Evolutionary conservation across 108 stramenopile species (phyloP).

Genomic region (Nitzschia palea): DNA sequence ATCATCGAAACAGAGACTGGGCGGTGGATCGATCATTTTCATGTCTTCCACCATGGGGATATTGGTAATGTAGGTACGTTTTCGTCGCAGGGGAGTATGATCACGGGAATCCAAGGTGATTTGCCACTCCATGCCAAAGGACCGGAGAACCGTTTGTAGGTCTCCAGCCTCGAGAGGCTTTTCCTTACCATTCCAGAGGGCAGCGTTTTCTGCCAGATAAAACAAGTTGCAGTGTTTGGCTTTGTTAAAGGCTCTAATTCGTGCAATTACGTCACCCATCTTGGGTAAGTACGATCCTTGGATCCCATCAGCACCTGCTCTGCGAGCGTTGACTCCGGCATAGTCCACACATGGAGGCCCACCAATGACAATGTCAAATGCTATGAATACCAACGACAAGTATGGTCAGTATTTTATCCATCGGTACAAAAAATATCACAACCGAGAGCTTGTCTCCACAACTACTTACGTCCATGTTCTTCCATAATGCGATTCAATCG

Average conservation of each 20-base stretch:
- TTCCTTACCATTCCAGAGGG: neutral
- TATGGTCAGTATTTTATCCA: slow-evolving; percentile 30
- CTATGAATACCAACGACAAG: slow-evolving; percentile 33
- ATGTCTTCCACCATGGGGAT: slow-evolving; percentile 3
- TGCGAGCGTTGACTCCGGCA: slow-evolving; percentile 27
- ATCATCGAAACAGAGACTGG: slow-evolving; percentile 27
- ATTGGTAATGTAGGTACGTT: slow-evolving; percentile 27
- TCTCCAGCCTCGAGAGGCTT: neutral
- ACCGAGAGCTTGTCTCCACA: slow-evolving; percentile 4
- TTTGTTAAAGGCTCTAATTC: slow-evolving; percentile 7
- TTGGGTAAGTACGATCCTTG: slow-evolving; percentile 29
- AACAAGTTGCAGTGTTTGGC: slow-evolving; percentile 5
- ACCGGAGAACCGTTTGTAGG: neutral
- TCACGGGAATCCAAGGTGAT: slow-evolving; percentile 24
- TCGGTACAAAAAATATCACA: neutral
- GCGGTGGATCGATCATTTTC: neutral
- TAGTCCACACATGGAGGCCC: slow-evolving; percentile 47
- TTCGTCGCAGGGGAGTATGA: slow-evolving; percentile 29
- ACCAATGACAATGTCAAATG: slow-evolving; percentile 36
- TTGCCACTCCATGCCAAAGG: slow-evolving; percentile 15
- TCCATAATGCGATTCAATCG: neutral
- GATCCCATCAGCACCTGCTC: slow-evolving; percentile 27
- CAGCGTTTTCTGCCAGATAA: slow-evolving; percentile 39
- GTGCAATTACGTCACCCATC: slow-evolving; percentile 9
- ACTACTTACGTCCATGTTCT: neutral